Base-by-base conservation (phyloP, 2,329 filamentous ascomycete species). In the Akanthomyces uredinophilus region DNA sequence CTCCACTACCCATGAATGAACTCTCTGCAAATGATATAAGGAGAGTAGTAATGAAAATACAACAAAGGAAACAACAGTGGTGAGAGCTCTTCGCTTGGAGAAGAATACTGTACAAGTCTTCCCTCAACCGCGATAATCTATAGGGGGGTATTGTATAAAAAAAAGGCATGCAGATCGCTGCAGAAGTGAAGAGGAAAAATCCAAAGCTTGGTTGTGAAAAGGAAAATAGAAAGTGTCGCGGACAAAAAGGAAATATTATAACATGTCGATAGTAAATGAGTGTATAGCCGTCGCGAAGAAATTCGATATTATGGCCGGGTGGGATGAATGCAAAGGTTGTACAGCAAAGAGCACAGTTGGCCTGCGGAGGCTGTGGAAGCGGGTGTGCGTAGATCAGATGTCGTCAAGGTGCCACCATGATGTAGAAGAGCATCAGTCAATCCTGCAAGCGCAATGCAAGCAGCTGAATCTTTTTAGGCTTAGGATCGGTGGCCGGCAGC, bases 401-500 rank as follows among this genome's bases (percentile, higher is more conserved):
- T 44, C 43, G 41, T 63, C 20, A 20, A 43, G 22, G 14, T 35
- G 55, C 16, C 41, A 24, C 39, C 52, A 52, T 46, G 35, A 53
- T 32, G 39, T 35, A 60, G 14, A 29, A 35, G 13, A 60, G 58
- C 37, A 53, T 52, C 46, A 57, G 27, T 13, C 47, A 57, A 39
- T 13, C 47, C 32, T 43, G 46, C 20, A 47, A 24, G 22, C 20
- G n/a, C 14, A 39, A 20, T 43, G 46, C 20, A 47, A 24, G 22
- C 20, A 14, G 20, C n/a, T 8, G 13, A 22, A 20, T 24, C 64
- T 27, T 14, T 46, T 22, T 2, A 46, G 11, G 27, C 55, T 74
- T 77, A 88, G 69, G 87, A 83, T 67, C 83, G 81, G 72, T 82
- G 87, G 66, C 89, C 85, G 37, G 87, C 86, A 59, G 89, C 88